Base-by-base conservation (phyloP, 257 asterid species). In the Dorcoceras hygrometricum region DNA sequence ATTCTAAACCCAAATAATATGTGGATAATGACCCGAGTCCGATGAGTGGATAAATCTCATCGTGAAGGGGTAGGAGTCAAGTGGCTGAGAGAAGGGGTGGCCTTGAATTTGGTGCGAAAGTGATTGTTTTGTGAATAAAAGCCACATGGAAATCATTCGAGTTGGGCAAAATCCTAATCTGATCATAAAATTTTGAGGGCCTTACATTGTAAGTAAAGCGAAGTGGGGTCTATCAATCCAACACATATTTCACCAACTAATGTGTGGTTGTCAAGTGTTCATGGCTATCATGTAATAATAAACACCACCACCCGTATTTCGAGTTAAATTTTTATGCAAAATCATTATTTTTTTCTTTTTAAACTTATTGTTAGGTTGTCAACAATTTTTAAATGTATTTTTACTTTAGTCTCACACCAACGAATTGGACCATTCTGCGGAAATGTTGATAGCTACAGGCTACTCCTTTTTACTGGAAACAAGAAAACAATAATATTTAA, bases 71-170 rank as follows among this genome's bases (percentile, higher is more conserved):
- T 62, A 8, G 55, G 67, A 36, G 67, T 23, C 24, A 7, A 23
- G 66, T 31, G 5, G 55, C 10, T 62, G 66, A 56, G 60, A 36
- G 12, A 62, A 32, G 43, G 55, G 57, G 57, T 39, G 3, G 8
- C 27, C 8, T 26, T 8, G 27, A 24, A 26, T 24, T 31, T 36
- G 63, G 54, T 8, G 28, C 56, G 63, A 51, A 23, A 61, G 11
- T 62, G 79, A 77, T 61, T 70, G 63, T 65, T 55, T 59, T 54
- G 62, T 53, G 75, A 46, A 65, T 79, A 62, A 69, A 72, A 71
- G 63, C 78, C 80, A 72, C 19, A n/a, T n/a, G 60, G 61, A 60
- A 65, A 22, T 26, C 12, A 74, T 53, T 2, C 24, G 34, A 62
- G 19, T n/a, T n/a, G 26, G 62, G 28, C 51, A 58, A n/a, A n/a